Percentiles rank a stretch among this genome's conserved stretches.
These are phyloP conservation scores for Populus pruinosa DNA, from an alignment of 345 rosid genomes.

Conservation along the genomic window DNA sequence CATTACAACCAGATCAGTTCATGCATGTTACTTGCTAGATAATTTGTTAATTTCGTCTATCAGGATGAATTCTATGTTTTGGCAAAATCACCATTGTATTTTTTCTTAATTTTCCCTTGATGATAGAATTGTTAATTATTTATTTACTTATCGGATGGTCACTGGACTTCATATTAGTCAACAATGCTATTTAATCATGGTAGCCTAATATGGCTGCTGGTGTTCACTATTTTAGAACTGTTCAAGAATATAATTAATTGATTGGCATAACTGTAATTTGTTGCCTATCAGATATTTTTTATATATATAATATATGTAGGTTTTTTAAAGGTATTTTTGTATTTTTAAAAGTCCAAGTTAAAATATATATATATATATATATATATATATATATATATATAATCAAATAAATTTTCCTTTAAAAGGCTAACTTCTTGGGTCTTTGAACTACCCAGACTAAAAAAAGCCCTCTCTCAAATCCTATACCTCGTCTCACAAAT, in stretches of 20 bases:
- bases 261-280: no score
- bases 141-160: no score
- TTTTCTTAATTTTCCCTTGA: background rate
- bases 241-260: background rate
- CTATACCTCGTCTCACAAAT: background rate
- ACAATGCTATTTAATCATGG: background rate
- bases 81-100: background rate
- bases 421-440: background rate
- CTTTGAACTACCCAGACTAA: background rate
- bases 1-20: background rate
- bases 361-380: no score
- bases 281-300: no score
- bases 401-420: no score
- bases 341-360: no score
- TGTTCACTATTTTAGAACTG: background rate
- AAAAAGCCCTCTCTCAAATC: background rate
- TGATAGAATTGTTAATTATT: background rate
- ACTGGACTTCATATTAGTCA: no score
- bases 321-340: no score
- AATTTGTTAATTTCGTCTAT: background rate
- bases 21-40: background rate
- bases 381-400: no score
- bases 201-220: no score
- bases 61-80: background rate
- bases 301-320: no score